Evolutionary conservation across 495 filamentous ascomycete genomes (phyloP).

Genomic region (Physcia stellaris): DNA sequence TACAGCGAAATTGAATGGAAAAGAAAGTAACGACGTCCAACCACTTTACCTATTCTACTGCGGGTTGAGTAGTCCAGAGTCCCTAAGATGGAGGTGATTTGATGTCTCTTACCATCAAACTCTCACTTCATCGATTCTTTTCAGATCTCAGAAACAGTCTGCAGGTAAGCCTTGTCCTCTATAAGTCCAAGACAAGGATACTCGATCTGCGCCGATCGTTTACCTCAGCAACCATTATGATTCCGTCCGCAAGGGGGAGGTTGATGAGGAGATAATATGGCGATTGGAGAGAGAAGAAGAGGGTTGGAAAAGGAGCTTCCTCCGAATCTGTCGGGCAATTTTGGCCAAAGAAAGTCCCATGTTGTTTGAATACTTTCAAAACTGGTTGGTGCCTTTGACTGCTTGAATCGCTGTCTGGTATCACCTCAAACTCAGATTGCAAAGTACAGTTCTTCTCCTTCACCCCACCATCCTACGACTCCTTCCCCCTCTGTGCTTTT

Average conservation of each 20-base stretch:
- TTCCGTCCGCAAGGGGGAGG: conserved; percentile 19
- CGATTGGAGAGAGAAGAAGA: background rate
- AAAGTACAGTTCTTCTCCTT: background rate
- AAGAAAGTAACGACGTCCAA: too few species aligned
- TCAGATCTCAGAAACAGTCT: conserved; percentile 34
- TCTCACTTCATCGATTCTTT: conserved; percentile 19
- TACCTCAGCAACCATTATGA: conserved; percentile 37
- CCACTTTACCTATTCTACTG: too few species aligned
- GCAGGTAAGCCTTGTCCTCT: conserved; percentile 29
- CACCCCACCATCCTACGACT: background rate
- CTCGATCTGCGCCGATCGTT: conserved; percentile 35
- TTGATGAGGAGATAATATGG: conserved; percentile 38
- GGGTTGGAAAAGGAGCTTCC: background rate
- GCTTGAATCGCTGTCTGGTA: too few species aligned
- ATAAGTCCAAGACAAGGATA: conserved; percentile 7
- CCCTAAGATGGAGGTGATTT: too few species aligned
- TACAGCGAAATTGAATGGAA: too few species aligned
- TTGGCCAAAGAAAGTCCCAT: background rate
- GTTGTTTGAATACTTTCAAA: background rate
- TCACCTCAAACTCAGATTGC: background rate
- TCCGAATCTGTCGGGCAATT: background rate
- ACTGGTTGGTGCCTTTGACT: background rate
- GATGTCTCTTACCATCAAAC: conserved; percentile 43
- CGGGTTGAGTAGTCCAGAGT: too few species aligned
- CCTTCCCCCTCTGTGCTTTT: conserved; percentile 11